Evolutionary conservation across 345 rosid species (phyloP).

Genomic region (Luvunga scandens): DNA sequence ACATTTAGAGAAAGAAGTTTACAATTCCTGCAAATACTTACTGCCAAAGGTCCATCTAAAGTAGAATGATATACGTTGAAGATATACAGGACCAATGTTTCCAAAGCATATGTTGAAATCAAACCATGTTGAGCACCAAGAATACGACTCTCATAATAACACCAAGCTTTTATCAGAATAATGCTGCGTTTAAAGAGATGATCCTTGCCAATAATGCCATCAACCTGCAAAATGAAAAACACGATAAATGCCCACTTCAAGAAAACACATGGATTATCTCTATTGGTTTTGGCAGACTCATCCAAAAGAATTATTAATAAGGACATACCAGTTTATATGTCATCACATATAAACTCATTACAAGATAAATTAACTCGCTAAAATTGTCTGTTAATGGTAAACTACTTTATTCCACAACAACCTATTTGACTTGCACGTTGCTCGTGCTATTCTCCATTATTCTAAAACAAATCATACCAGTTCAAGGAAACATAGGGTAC

Average conservation of each 20-base stretch:
- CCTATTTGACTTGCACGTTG: neutral
- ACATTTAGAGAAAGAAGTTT: too few relatives aligned
- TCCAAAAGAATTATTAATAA: neutral
- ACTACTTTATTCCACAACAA: neutral
- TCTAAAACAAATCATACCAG: slow-evolving; percentile 20
- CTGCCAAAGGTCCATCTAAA: slow-evolving; percentile 32
- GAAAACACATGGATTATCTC: neutral
- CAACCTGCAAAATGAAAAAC: slow-evolving; percentile 29
- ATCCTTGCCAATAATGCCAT: slow-evolving; percentile 27
- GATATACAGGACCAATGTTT: slow-evolving; percentile 36
- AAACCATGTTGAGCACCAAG: slow-evolving; percentile 47
- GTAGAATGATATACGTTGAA: slow-evolving; percentile 41
- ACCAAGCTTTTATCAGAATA: slow-evolving; percentile 42
- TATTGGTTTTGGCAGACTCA: neutral
- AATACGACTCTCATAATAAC: slow-evolving; percentile 45
- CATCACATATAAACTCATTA: neutral
- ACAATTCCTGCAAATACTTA: slow-evolving; percentile 14
- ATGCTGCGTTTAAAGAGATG: slow-evolving; percentile 41
- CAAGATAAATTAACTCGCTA: neutral
- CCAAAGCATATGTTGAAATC: slow-evolving; percentile 47
- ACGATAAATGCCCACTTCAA: neutral
- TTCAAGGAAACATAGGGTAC: slow-evolving; percentile 45
- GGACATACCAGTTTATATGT: neutral
- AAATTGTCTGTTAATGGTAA: neutral
- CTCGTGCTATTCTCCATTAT: neutral